These are phyloP conservation scores for Teunomyces panamensis DNA, from an alignment of 805 yeast species.

Conservation along the genomic window DNA sequence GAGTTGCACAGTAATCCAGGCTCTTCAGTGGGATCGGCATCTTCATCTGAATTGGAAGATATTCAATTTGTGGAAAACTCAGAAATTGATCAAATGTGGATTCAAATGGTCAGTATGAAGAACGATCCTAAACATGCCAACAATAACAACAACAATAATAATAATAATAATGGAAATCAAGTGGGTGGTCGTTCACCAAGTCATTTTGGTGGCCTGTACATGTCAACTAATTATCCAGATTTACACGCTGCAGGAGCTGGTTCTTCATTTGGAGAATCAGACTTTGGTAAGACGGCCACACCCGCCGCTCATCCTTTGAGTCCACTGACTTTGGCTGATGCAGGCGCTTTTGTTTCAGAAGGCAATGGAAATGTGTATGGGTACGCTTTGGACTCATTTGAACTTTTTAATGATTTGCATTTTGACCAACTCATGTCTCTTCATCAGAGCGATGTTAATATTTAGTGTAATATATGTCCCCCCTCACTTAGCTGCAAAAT, in stretches of 20 bases:
- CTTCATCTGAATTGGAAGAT: slow-evolving; percentile 12
- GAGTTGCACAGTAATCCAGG: neutral
- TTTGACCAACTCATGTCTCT: slow-evolving; percentile 5
- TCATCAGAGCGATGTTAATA: neutral
- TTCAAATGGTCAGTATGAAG: slow-evolving; percentile 25
- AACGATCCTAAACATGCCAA: slow-evolving; percentile 9
- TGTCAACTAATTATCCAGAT: neutral
- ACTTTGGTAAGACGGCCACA: neutral
- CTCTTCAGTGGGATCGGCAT: slow-evolving; percentile 6
- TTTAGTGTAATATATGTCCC: neutral
- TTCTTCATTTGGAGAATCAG: neutral
- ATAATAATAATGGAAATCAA: neutral
- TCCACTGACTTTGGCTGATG: slow-evolving; percentile 4
- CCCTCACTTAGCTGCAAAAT: neutral
- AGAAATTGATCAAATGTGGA: slow-evolving; percentile 38
- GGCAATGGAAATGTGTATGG: neutral
- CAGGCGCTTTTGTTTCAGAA: neutral
- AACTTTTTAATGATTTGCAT: slow-evolving; percentile 6
- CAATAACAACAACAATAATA: neutral
- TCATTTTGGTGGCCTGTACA: neutral
- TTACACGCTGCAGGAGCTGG: neutral
- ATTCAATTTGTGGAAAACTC: slow-evolving; percentile 19
- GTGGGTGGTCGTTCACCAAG: neutral
- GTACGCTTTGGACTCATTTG: slow-evolving; percentile 1
- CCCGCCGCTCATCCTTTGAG: slow-evolving; percentile 4